Base-by-base conservation (phyloP, 176 grass and related monocot species). In the Avena eriantha region DNA sequence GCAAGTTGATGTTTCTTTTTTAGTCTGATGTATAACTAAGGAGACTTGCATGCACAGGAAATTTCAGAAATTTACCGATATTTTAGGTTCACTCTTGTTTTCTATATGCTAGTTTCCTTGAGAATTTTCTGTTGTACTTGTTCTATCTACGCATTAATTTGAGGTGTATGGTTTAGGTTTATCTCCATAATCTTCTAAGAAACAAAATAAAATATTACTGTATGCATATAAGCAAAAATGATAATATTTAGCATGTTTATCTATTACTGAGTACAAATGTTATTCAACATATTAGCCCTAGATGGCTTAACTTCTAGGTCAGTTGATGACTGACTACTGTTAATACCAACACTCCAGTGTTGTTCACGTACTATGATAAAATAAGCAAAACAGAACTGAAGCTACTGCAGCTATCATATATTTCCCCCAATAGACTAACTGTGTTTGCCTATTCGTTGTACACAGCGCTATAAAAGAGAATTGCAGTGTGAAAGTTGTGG, bases 401-500 rank as follows among this genome's bases (percentile, higher is more conserved):
- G 69, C 31, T 79, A 51, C n/a, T 63, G 15, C 22, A 78, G 8
- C 22, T 73, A 18, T 89, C 31, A 85, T 79, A 17, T 34, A 10
- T 70, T 81, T 9, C 45, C 10, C 34, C n/a, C 68, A 21, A 21
- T 76, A 80, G 36, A 70, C 35, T 94, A 55, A 90, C 41, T 86
- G 13, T 54, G 4, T 88, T 85, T 87, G 65, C 76, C 45, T 68
- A 47, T 49, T 49, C 14, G 19, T 73, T 85, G 59, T 80, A 69
- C 79, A 71, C 79, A 96, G 92, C 68, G 45, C 69, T 86, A 80
- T 68, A 90, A 84, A 86, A 85, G 79, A 87, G 87, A 75, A 79
- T 73, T 89, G 21, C 83, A 90, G 59, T 97, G 92, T 85, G 89
- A 97, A 80, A 88, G 83, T 90, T 97, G 94, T 90, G 94, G 89